These are phyloP conservation scores for Coniferiporia weirii DNA, from an alignment of 1,284 basidiomycete species.

Conservation along the genomic window DNA sequence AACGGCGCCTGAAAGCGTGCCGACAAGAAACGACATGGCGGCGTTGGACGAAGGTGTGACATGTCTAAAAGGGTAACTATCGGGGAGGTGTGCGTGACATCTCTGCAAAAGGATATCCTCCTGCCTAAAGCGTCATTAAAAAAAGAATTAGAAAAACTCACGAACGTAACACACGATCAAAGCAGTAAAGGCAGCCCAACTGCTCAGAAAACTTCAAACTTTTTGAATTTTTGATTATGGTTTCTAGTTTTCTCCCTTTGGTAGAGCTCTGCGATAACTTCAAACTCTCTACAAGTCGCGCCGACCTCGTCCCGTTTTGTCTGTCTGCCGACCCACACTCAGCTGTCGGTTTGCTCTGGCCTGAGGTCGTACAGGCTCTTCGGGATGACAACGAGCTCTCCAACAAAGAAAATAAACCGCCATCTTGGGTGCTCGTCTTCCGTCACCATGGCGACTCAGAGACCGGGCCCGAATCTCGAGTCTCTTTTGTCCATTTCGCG, in stretches of 20 bases:
- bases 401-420: slow-evolving; percentile 25
- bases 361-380: slow-evolving; percentile 49
- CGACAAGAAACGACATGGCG: slow-evolving; percentile 17
- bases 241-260: slow-evolving; percentile 46
- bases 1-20: slow-evolving; percentile 19
- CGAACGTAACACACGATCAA: not conserved
- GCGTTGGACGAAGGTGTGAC: not conserved
- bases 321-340: slow-evolving; percentile 39
- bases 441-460: not conserved
- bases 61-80: not conserved
- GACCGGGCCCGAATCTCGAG: slow-evolving; percentile 18
- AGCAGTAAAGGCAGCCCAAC: no score
- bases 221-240: not conserved
- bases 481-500: slow-evolving; percentile 44
- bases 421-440: slow-evolving; percentile 38
- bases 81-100: not conserved
- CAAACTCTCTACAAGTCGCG: slow-evolving; percentile 26
- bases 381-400: slow-evolving; percentile 41
- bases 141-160: not conserved
- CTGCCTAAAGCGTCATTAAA: not conserved
- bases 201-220: no score
- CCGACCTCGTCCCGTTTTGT: slow-evolving; percentile 24
- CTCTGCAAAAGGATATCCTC: not conserved
- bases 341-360: slow-evolving; percentile 62
- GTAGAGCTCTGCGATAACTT: slow-evolving; percentile 64